These are phyloP conservation scores for Suillus subaureus DNA, from an alignment of 768 basidiomycete species.

Conservation along the genomic window DNA sequence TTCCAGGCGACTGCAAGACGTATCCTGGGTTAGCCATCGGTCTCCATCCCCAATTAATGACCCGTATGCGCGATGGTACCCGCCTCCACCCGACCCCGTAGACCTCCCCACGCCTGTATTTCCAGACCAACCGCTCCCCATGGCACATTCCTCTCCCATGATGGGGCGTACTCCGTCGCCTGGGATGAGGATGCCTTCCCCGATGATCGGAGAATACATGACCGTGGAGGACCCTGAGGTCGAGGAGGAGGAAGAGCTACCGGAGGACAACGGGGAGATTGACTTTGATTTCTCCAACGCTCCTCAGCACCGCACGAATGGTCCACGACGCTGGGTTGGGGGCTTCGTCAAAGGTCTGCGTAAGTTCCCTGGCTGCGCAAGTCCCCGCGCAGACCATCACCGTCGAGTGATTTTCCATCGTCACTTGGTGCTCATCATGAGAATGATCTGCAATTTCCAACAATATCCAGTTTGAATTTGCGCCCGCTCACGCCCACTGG, in stretches of 20 bases:
- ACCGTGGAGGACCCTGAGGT: constrained; percentile 21
- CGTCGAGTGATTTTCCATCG: neutral
- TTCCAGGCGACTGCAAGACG: neutral
- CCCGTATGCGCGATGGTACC: constrained; percentile 3
- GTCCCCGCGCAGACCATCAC: neutral
- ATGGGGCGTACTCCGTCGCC: constrained; percentile 32
- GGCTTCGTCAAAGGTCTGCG: constrained; percentile 37
- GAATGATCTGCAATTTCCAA: neutral
- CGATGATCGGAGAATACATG: constrained; percentile 33
- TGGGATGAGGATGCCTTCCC: constrained; percentile 25
- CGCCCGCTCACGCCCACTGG: constrained; percentile 9
- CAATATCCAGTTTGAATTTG: constrained; percentile 6
- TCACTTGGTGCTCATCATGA: neutral
- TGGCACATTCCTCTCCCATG: constrained; percentile 6
- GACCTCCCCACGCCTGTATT: constrained; percentile 15
- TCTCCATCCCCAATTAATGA: neutral
- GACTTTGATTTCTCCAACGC: constrained; percentile 4
- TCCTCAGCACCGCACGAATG: neutral
- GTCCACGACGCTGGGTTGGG: constrained; percentile 24
- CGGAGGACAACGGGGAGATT: constrained; percentile 7
- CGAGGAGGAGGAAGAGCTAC: constrained; percentile 9
- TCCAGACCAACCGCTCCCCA: neutral
- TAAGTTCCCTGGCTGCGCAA: constrained; percentile 24
- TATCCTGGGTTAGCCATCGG: neutral
- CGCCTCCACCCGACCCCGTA: constrained; percentile 16